A percentile compares a stretch with the other conserved stretches of the same genome.
Conservation (phyloP, 1,284 basidiomycete genomes). For the Sphagnurus paluster region DNA sequence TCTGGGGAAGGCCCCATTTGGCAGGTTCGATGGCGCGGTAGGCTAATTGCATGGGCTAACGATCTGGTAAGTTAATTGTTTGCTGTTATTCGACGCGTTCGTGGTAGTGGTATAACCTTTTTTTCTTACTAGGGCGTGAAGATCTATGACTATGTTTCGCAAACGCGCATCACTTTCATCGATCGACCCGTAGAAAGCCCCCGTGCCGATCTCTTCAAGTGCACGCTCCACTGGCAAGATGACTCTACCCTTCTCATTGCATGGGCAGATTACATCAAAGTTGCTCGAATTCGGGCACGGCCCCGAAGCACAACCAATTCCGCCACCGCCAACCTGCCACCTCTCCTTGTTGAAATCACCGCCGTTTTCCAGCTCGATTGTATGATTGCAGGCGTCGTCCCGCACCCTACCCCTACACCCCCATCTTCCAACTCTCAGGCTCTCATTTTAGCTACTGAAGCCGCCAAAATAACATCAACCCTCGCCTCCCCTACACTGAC, state of each 20-base stretch:
- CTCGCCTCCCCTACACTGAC: conserved; percentile 43
- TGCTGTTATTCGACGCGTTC: background rate
- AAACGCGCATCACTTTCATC: conserved; percentile 85
- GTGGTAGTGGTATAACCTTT: background rate
- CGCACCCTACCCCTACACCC: conserved; percentile 56
- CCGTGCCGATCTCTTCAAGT: conserved; percentile 92
- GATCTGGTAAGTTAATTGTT: conserved; percentile 62
- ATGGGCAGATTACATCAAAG: conserved; percentile 95
- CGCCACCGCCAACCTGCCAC: conserved; percentile 45
- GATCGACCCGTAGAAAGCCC: conserved; percentile 82
- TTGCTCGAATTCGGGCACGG: conserved; percentile 78
- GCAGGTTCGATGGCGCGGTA: conserved; percentile 85
- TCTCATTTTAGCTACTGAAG: conserved; percentile 21
- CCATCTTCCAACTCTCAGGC: conserved; percentile 21
- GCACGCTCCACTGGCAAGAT: conserved; percentile 90
- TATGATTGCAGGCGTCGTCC: conserved; percentile 91
- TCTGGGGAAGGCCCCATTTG: conserved; percentile 94
- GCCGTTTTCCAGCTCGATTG: conserved; percentile 94
- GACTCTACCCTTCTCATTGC: conserved; percentile 87
- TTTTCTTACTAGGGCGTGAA: conserved; percentile 90
- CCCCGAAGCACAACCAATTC: conserved; percentile 45
- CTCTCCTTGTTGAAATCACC: conserved; percentile 81
- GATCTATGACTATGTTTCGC: conserved; percentile 85
- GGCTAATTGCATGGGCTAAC: conserved; percentile 95
- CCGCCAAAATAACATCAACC: conserved; percentile 19